Percentiles rank a stretch among this genome's conserved stretches.
phyloP scores from a whole-genome alignment of 768 basidiomycete genomes.

The Tephrocybe sp. region DNA sequence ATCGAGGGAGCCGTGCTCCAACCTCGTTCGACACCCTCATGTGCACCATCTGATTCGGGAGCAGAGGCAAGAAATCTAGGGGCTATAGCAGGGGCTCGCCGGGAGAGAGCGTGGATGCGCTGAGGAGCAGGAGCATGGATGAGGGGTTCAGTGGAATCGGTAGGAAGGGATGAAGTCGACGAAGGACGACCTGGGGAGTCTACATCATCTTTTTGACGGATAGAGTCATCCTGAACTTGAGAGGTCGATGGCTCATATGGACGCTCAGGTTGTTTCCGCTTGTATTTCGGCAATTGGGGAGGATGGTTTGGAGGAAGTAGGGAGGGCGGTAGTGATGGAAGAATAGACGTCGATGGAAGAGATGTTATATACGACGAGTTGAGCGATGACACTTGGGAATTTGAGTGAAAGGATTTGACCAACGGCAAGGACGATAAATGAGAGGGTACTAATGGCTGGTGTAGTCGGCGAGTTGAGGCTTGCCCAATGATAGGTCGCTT shows the following conservation, averaged over 20 bases:
- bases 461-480: too few relatives aligned
- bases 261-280: background rate
- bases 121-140: background rate
- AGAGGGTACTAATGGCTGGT: too few relatives aligned
- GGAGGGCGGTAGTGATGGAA: background rate
- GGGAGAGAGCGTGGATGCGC: background rate
- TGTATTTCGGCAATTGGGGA: background rate
- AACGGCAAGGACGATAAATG: too few relatives aligned
- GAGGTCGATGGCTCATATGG: background rate
- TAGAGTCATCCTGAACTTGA: background rate
- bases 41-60: background rate
- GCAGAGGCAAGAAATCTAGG: background rate
- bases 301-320: background rate
- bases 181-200: background rate
- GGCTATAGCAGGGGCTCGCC: background rate
- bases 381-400: too few relatives aligned
- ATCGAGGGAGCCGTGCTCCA: conserved; percentile 1
- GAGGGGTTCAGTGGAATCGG: background rate
- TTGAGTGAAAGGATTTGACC: too few relatives aligned
- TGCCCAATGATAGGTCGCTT: too few relatives aligned
- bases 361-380: too few relatives aligned
- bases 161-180: background rate
- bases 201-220: background rate
- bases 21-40: background rate
- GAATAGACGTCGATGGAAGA: background rate